Evolutionary conservation across 1,284 basidiomycete species (phyloP), one percentile per base, ranked within the genome.

Genomic region (Takashimella koratensis): DNA sequence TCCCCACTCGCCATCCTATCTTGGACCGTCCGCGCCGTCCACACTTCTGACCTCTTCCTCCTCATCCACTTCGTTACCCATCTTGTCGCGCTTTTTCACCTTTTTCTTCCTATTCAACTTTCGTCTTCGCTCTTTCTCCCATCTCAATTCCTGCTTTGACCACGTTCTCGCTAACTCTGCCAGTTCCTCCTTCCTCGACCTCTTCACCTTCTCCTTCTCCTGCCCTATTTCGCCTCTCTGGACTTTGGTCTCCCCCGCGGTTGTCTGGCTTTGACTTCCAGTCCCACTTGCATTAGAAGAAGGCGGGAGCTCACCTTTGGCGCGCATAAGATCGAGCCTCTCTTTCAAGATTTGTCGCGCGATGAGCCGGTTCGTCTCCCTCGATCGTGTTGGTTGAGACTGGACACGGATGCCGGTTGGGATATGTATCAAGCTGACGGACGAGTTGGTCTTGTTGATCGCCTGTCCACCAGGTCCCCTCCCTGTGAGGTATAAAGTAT

Each of bases 391-490:
- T 19, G 77, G 75, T 57, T 79, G 78, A 10, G 76, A 72, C 53
- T 74, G 73, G 0, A 78, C 67, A 4, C 76, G 64, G 16, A 77
- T 71, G 2, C 76, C 77, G 0, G 77, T 79, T 0, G 78, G 78
- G 5, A 66, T 60, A 53, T 79, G 78, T 3, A 73, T 63, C 0
- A 79, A 65, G 19, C 66, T 74, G 22, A 76, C 75, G 3, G 75
- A 74, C 5, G 75, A 77, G 43, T 71, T 74, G 11, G 76, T 77
- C 60, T 78, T 78, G 64, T 78, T 78, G 51, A 78, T 76, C 1
- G 74, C 72, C 63, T 77, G 77, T 1, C 77, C 77, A 11, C 77
- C 77, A 1, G 77, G 77, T 3, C 77, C 77, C 6, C 71, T 65
- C 2, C 76, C 76, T 75, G 46, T n/a, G n/a, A n/a, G n/a, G n/a